Conservation (phyloP, 2,329 filamentous ascomycete species). For the Ramularia collo-cygni region DNA sequence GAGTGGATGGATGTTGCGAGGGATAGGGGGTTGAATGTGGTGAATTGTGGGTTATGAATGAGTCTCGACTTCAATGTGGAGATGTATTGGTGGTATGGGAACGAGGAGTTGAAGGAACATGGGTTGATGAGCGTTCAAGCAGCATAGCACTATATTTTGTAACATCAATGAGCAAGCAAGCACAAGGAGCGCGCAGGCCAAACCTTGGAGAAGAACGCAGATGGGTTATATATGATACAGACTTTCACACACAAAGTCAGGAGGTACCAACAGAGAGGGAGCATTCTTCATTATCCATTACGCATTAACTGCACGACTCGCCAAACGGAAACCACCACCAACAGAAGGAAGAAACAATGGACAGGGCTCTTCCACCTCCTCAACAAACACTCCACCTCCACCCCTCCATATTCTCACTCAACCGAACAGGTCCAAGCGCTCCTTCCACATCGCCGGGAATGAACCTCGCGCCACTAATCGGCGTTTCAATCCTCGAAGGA, state of each 20-base stretch:
- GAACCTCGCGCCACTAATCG: background rate
- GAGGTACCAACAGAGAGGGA: no score
- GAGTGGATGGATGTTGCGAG: conserved; percentile 46
- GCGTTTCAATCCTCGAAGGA: conserved; percentile 17
- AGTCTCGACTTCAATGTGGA: no score
- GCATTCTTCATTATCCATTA: conserved; percentile 23
- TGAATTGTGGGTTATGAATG: conserved; percentile 47
- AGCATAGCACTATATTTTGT: no score
- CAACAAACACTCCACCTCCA: conserved; percentile 1
- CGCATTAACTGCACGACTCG: conserved; percentile 16
- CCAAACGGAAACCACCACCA: background rate
- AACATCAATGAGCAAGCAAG: no score
- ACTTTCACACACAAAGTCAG: no score
- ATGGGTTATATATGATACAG: no score
- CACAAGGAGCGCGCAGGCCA: no score
- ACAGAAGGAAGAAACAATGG: conserved; percentile 3
- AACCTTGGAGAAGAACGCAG: no score
- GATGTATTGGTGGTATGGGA: no score
- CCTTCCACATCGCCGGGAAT: background rate
- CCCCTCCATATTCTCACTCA: conserved; percentile 2
- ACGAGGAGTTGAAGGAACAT: no score
- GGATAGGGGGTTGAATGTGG: conserved; percentile 40
- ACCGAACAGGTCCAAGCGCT: conserved; percentile 1
- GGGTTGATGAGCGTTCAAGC: no score
- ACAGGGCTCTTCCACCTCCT: background rate